Percentiles rank a stretch among this genome's conserved stretches.
Conservation (phyloP, 2,329 filamentous ascomycete species). For the Ustilaginoidea virens region DNA sequence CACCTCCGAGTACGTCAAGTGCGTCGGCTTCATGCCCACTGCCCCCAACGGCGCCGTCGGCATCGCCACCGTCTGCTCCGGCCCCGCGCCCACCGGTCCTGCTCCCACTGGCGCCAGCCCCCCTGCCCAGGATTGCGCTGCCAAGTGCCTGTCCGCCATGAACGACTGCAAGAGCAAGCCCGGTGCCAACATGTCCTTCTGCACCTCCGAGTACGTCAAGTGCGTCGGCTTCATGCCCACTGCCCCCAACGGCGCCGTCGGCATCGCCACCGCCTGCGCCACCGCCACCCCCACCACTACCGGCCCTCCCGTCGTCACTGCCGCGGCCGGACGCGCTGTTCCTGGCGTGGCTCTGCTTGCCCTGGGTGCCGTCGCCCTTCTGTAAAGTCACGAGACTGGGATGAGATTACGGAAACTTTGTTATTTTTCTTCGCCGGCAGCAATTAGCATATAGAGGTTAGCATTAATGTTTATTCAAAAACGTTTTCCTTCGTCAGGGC, state of each 20-base stretch:
- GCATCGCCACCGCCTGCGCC: slow-evolving; percentile 8
- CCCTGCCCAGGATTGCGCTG: slow-evolving; percentile 8
- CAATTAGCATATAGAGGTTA: background rate
- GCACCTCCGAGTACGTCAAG: slow-evolving; percentile 10
- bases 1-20: slow-evolving; percentile 9
- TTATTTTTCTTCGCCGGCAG: no score
- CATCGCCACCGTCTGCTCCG: slow-evolving; percentile 5
- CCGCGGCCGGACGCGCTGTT: slow-evolving; percentile 9
- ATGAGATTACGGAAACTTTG: no score
- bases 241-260: no score
- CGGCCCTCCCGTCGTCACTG: slow-evolving; percentile 5
- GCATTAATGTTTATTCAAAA: no score
- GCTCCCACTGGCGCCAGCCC: slow-evolving; percentile 1
- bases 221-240: slow-evolving; percentile 14
- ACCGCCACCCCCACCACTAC: slow-evolving; percentile 2
- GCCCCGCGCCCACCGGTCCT: no score
- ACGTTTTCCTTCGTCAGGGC: no score
- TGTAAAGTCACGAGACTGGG: no score
- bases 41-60: slow-evolving; percentile 6
- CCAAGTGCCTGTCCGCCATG: slow-evolving; percentile 7
- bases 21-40: slow-evolving; percentile 12
- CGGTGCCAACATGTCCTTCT: slow-evolving; percentile 10
- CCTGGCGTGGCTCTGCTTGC: slow-evolving; percentile 11
- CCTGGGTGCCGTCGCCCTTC: slow-evolving; percentile 11
- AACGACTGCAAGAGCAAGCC: slow-evolving; percentile 8